These are phyloP conservation scores for Eremochloa ophiuroides DNA, from an alignment of 176 grass and related monocot genomes.

Conservation along the genomic window DNA sequence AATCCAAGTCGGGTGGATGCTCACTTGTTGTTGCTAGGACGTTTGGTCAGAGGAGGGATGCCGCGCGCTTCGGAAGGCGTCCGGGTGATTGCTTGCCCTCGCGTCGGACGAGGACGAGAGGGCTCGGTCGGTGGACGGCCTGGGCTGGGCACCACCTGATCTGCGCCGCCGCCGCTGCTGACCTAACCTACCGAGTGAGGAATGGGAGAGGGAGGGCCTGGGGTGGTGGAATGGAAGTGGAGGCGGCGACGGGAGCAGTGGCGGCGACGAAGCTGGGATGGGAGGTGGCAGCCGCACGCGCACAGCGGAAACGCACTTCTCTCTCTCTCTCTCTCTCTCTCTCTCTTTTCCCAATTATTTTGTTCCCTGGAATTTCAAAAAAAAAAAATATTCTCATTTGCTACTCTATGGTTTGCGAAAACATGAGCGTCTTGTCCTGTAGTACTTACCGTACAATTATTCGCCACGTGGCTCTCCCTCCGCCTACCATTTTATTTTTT, in stretches of 20 bases:
- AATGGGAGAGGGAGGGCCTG: too few relatives aligned
- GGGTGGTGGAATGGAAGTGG: background rate
- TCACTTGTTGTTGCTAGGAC: background rate
- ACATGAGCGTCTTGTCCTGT: background rate
- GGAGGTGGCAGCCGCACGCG: constrained; percentile 9
- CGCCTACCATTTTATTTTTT: background rate
- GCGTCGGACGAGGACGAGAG: background rate
- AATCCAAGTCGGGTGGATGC: background rate
- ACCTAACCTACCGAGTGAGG: too few relatives aligned
- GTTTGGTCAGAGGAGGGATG: background rate
- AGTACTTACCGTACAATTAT: background rate
- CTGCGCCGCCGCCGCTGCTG: background rate
- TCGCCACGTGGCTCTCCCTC: background rate
- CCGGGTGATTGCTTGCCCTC: background rate
- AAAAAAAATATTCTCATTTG: background rate
- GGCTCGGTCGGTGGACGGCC: background rate
- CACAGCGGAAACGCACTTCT: background rate
- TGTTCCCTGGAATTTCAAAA: background rate
- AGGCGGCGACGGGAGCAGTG: background rate
- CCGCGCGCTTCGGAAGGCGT: background rate
- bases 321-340: too few relatives aligned
- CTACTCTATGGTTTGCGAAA: background rate
- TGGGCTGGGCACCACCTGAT: background rate
- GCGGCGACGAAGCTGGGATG: background rate
- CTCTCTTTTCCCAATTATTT: background rate